Percentiles rank a stretch among this genome's conserved stretches.
Evolutionary conservation across 2,329 filamentous ascomycete species (phyloP).

Genomic region (Boeremia exigua): DNA sequence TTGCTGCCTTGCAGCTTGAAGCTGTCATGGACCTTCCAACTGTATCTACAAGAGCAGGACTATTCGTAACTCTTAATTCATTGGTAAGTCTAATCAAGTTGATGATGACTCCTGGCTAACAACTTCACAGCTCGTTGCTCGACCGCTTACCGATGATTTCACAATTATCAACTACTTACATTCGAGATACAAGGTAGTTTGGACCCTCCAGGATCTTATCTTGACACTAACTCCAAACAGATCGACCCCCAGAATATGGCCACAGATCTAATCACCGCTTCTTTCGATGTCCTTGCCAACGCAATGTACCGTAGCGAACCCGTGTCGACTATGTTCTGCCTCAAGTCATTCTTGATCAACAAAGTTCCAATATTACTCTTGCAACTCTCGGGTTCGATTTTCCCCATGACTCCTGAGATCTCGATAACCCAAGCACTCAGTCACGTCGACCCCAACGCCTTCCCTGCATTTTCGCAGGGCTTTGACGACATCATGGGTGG

Average conservation of each 20-base stretch:
- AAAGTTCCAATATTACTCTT: slow-evolving; percentile 68
- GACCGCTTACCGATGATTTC: slow-evolving; percentile 82
- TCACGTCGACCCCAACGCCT: slow-evolving; percentile 66
- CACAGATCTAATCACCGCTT: slow-evolving; percentile 82
- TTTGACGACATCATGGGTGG: slow-evolving; percentile 63
- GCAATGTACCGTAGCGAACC: slow-evolving; percentile 75
- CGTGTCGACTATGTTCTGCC: slow-evolving; percentile 67
- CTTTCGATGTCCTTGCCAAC: slow-evolving; percentile 89
- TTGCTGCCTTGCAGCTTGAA: slow-evolving; percentile 59
- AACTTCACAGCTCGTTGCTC: slow-evolving; percentile 71
- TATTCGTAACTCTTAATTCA: slow-evolving; percentile 86
- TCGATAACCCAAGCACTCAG: slow-evolving; percentile 71
- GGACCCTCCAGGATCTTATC: slow-evolving; percentile 11
- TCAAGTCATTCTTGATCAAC: slow-evolving; percentile 87
- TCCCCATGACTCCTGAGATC: slow-evolving; percentile 66
- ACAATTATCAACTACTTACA: slow-evolving; percentile 80
- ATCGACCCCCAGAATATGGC: slow-evolving; percentile 79
- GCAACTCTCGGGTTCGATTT: slow-evolving; percentile 63
- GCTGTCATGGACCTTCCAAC: slow-evolving; percentile 70
- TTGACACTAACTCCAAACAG: slow-evolving; percentile 52
- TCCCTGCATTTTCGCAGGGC: slow-evolving; percentile 69
- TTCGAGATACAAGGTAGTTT: slow-evolving; percentile 78
- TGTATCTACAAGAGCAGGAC: slow-evolving; percentile 77
- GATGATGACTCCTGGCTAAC: slow-evolving; percentile 38
- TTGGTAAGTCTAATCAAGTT: slow-evolving; percentile 60